Conservation (phyloP, 768 basidiomycete species). For the Kwoniella newhampshirensis region DNA sequence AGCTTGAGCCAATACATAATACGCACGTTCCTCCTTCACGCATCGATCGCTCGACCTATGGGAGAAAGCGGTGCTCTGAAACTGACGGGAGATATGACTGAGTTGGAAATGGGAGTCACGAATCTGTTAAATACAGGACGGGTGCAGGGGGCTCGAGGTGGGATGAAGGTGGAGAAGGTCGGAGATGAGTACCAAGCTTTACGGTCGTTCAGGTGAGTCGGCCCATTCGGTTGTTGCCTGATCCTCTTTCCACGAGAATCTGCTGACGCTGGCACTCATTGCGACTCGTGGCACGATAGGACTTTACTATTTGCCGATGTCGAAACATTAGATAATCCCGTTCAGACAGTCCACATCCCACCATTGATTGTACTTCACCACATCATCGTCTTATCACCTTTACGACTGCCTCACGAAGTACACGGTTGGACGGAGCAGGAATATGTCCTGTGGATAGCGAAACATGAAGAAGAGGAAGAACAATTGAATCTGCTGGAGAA, state of each 20-base stretch:
- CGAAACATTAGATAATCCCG: conserved; percentile 63
- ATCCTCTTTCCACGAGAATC: neutral
- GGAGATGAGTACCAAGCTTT: conserved; percentile 85
- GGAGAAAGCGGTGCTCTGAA: conserved; percentile 92
- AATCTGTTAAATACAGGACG: conserved; percentile 63
- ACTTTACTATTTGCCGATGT: conserved; percentile 89
- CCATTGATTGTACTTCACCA: conserved; percentile 81
- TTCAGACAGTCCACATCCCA: conserved; percentile 73
- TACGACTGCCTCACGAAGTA: conserved; percentile 72
- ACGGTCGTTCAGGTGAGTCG: conserved; percentile 75
- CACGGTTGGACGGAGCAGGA: conserved; percentile 95
- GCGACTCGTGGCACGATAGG: conserved; percentile 57
- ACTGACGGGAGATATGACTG: conserved; percentile 92
- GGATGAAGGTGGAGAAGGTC: conserved; percentile 68
- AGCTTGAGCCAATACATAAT: conserved; percentile 72
- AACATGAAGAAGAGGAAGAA: conserved; percentile 74
- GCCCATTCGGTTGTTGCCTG: neutral
- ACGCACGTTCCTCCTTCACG: conserved; percentile 82
- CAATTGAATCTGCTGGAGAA: conserved; percentile 76
- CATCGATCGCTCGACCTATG: conserved; percentile 86
- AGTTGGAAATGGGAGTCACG: conserved; percentile 87
- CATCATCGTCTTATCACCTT: conserved; percentile 82
- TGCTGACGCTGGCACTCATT: neutral
- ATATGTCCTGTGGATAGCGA: conserved; percentile 94
- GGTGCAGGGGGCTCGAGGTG: conserved; percentile 58